Conservation (phyloP, 306 rosid species). For the Castanea mollissima region DNA sequence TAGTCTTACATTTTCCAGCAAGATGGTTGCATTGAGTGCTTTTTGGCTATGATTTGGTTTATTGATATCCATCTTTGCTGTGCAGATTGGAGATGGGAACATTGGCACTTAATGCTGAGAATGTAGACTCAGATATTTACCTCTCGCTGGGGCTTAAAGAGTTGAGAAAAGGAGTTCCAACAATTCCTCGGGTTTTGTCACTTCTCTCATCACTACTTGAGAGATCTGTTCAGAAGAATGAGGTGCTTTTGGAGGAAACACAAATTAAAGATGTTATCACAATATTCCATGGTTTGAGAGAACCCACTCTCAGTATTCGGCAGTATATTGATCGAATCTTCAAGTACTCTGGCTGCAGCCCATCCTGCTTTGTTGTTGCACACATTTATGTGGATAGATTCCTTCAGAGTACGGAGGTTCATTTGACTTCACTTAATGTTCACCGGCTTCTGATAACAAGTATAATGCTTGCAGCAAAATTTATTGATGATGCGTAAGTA, state of each 20-base stretch:
- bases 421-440: conserved; percentile 74
- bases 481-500: conserved; percentile 89
- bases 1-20: conserved; percentile 10
- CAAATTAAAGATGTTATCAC: conserved; percentile 53
- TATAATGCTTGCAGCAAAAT: conserved; percentile 89
- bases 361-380: conserved; percentile 86
- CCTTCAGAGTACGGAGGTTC: conserved; percentile 50
- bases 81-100: conserved; percentile 80
- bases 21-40: background rate
- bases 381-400: conserved; percentile 78
- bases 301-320: conserved; percentile 66
- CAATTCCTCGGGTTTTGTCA: conserved; percentile 73
- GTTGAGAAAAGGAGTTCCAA: conserved; percentile 46
- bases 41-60: conserved; percentile 2
- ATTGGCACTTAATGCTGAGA: conserved; percentile 47
- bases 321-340: conserved; percentile 83
- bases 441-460: conserved; percentile 93
- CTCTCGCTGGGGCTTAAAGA: conserved; percentile 61
- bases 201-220: conserved; percentile 80
- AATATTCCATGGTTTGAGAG: conserved; percentile 78
- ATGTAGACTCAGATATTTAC: conserved; percentile 53
- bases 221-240: conserved; percentile 67
- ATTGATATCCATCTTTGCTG: conserved; percentile 5
- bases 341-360: conserved; percentile 93
- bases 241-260: conserved; percentile 50